phyloP scores from a whole-genome alignment of 2,329 filamentous ascomycete genomes.

The Ascocoryne sarcoides region DNA sequence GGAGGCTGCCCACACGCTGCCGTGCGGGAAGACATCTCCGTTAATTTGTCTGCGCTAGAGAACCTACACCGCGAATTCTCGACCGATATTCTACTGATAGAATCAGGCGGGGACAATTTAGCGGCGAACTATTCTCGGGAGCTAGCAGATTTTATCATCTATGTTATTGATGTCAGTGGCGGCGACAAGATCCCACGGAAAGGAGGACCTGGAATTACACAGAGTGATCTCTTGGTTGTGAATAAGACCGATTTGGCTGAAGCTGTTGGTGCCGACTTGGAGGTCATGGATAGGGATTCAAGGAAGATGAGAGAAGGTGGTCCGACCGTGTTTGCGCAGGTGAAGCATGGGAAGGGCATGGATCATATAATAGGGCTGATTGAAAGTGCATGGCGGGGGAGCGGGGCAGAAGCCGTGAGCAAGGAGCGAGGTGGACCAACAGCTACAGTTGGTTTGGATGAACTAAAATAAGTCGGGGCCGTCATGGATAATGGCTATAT shows the following conservation, averaged over 20 bases:
- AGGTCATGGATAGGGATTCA: conserved; percentile 90
- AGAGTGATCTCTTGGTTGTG: conserved; percentile 85
- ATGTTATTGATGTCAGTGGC: conserved; percentile 94
- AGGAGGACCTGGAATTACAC: conserved; percentile 93
- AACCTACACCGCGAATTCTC: conserved; percentile 73
- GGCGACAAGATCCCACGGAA: conserved; percentile 96
- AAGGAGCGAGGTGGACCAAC: conserved; percentile 47
- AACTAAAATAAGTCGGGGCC: too few relatives aligned
- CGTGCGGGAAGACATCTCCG: conserved; percentile 91
- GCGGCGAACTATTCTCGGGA: conserved; percentile 95
- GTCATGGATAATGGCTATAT: too few relatives aligned
- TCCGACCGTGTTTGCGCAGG: conserved; percentile 90
- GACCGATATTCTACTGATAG: conserved; percentile 83
- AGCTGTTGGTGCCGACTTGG: conserved; percentile 80
- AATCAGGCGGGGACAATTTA: conserved; percentile 91
- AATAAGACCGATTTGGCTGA: conserved; percentile 97
- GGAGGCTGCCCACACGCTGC: conserved; percentile 95
- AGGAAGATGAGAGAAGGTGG: conserved; percentile 93
- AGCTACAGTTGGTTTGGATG: conserved; percentile 47
- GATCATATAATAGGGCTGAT: conserved; percentile 84
- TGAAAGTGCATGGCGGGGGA: conserved; percentile 84
- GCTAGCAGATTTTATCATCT: conserved; percentile 94
- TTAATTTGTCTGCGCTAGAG: conserved; percentile 87
- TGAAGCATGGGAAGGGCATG: conserved; percentile 84
- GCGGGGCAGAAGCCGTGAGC: conserved; percentile 61